These are phyloP conservation scores for Aspergillus terreus DNA, from an alignment of 2,329 filamentous ascomycete species.

Conservation along the genomic window DNA sequence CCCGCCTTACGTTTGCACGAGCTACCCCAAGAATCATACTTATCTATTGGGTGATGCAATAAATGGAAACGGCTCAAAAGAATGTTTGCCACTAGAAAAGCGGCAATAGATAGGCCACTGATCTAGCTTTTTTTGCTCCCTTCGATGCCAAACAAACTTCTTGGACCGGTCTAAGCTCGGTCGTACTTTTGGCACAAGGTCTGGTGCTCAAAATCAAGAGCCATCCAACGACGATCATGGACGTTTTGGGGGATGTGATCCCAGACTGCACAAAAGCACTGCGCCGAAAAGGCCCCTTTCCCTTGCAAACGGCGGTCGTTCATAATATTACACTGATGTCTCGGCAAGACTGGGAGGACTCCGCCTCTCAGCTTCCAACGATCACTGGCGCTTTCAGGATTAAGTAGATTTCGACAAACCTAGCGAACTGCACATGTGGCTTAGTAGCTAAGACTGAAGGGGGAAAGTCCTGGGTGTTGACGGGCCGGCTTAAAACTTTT, in stretches of 20 bases:
- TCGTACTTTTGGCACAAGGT: constrained; percentile 16
- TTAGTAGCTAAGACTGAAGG: constrained; percentile 8
- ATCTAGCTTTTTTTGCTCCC: constrained; percentile 14
- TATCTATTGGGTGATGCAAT: constrained; percentile 11
- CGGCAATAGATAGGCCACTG: constrained; percentile 20
- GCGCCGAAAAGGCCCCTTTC: background rate
- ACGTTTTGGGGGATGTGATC: background rate
- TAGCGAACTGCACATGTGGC: constrained; percentile 9
- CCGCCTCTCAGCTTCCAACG: constrained; percentile 3
- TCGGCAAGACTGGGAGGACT: constrained; percentile 10
- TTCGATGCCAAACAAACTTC: constrained; percentile 23
- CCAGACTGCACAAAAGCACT: background rate
- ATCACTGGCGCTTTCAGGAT: constrained; percentile 3
- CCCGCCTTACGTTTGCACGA: constrained; percentile 31
- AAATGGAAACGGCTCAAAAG: constrained; percentile 12
- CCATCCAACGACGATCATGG: background rate
- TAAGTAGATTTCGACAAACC: constrained; percentile 4
- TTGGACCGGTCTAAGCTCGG: constrained; percentile 20
- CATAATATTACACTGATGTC: constrained; percentile 15
- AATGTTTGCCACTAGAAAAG: constrained; percentile 28
- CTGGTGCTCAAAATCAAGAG: background rate
- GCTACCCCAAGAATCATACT: constrained; percentile 15
- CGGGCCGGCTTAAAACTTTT: constrained; percentile 10
- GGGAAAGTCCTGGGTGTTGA: constrained; percentile 8
- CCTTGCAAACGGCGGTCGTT: constrained; percentile 15